Percentiles rank a stretch among this genome's conserved stretches.
Conservation (phyloP, 352 stramenopile genomes). For the Globisporangium camurandrum region DNA sequence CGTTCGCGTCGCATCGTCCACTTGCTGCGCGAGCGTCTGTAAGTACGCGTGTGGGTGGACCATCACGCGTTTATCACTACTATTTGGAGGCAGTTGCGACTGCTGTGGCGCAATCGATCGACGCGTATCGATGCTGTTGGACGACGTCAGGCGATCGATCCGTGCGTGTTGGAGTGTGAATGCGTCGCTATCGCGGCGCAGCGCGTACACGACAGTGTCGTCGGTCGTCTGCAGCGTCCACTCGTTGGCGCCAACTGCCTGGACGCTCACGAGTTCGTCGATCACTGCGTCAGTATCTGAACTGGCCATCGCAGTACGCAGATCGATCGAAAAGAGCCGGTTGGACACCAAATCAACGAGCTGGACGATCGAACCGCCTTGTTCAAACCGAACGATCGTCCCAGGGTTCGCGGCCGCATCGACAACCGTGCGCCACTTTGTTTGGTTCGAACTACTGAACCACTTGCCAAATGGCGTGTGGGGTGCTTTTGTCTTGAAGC, state of each 20-base stretch:
- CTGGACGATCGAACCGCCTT: conserved; percentile 47
- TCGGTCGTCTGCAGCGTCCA: conserved; percentile 49
- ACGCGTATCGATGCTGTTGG: conserved; percentile 14
- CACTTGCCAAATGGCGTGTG: conserved; percentile 34
- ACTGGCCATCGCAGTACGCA: conserved; percentile 12
- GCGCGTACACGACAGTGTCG: conserved; percentile 20
- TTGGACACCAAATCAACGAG: conserved; percentile 34
- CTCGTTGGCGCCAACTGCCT: conserved; percentile 25
- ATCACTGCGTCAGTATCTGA: neutral
- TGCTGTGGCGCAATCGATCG: conserved; percentile 22
- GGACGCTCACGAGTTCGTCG: conserved; percentile 27
- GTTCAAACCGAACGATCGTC: conserved; percentile 36
- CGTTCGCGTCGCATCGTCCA: neutral
- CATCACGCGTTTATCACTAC: conserved; percentile 10
- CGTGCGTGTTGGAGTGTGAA: conserved; percentile 27
- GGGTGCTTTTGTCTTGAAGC: neutral
- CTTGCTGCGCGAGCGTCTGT: conserved; percentile 18
- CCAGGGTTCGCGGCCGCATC: conserved; percentile 21
- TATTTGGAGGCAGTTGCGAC: neutral
- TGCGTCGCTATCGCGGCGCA: conserved; percentile 15
- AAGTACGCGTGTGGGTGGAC: conserved; percentile 43
- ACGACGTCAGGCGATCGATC: conserved; percentile 1
- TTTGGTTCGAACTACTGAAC: too few relatives aligned
- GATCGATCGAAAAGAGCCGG: conserved; percentile 41
- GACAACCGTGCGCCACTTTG: conserved; percentile 10